Evolutionary conservation across 352 stramenopile genomes (phyloP).

Genomic region (Phytophthora sp.): DNA sequence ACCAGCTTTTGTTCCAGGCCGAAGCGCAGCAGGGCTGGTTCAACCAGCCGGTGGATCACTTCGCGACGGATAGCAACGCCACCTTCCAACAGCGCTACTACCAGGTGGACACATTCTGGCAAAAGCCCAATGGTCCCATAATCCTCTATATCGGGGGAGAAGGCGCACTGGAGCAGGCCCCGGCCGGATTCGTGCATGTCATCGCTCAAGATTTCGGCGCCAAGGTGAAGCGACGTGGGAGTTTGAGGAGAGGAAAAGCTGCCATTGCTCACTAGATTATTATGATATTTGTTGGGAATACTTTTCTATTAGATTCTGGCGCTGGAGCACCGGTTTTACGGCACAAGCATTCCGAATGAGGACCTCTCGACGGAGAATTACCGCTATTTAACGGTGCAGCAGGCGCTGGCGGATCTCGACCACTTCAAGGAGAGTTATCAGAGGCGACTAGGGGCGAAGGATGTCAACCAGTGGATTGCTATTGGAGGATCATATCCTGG

Average conservation of each 20-base stretch:
- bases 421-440: constrained; percentile 83
- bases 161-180: constrained; percentile 62
- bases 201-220: constrained; percentile 78
- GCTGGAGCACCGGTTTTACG: constrained; percentile 90
- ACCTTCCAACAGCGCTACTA: constrained; percentile 85
- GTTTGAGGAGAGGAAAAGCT: neutral
- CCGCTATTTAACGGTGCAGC: constrained; percentile 79
- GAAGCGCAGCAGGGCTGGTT: constrained; percentile 65
- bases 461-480: constrained; percentile 70
- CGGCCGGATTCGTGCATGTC: constrained; percentile 70
- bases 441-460: constrained; percentile 23
- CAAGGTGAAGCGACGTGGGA: constrained; percentile 50
- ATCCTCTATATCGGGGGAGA: constrained; percentile 90
- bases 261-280: neutral
- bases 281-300: constrained; percentile 11
- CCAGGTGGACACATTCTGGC: constrained; percentile 71
- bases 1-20: constrained; percentile 48
- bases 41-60: constrained; percentile 74
- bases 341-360: constrained; percentile 80
- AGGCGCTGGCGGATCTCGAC: constrained; percentile 88
- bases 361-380: constrained; percentile 80
- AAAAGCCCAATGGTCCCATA: constrained; percentile 55
- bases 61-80: constrained; percentile 30
- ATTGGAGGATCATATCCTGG: constrained; percentile 88
- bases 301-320: constrained; percentile 60